Base-by-base conservation (phyloP, 2,329 filamentous ascomycete species). In the Monosporascus sp. region DNA sequence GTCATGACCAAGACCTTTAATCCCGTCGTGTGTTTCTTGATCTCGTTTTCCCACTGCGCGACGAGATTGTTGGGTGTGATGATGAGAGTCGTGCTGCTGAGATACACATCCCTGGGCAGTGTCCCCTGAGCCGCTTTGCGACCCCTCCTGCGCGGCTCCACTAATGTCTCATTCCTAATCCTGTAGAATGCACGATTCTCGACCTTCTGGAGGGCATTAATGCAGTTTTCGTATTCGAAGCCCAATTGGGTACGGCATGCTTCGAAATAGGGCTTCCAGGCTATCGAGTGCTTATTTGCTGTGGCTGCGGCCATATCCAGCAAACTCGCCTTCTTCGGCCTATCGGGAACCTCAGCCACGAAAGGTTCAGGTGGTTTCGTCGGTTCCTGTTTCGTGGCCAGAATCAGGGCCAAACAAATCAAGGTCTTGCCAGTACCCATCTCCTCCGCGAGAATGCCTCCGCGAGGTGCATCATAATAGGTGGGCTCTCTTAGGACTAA, bases 391-490 rank as follows among this genome's bases (percentile, higher is more conserved):
- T 81, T 84, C 0, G 90, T 96, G 3, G 90, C 85, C 25, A 95
- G 74, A 39, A 97, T 84, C 2, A 90, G 72, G 6, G 86, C 78
- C 18, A 97, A 72, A 57, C 88, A 93, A 11, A 97, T 96, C 25
- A 97, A 71, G 0, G 93, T 97, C 72, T 97, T 97, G 0, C 93
- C 92, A 0, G 81, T 73, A 6, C 86, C 87, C 88, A 92, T 92
- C 57, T 89, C 86, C 64, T 94, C 89, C 0, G 88, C 88, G 15
- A 91, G 72, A 15, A 93, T 87, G 3, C 91, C 93, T 36, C 92
- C 91, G 53, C 80, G 78, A 5, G 85, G 80, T 25, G 83, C 79
- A 45, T 94, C 90, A 60, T 93, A 96, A 54, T 82, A 81, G 2
- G 80, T 78, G 11, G 88, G 85, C n/a, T 87, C 81, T 37, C 76